These are phyloP conservation scores for Claviceps lovelessii DNA, from an alignment of 2,329 filamentous ascomycete genomes.

Conservation along the genomic window DNA sequence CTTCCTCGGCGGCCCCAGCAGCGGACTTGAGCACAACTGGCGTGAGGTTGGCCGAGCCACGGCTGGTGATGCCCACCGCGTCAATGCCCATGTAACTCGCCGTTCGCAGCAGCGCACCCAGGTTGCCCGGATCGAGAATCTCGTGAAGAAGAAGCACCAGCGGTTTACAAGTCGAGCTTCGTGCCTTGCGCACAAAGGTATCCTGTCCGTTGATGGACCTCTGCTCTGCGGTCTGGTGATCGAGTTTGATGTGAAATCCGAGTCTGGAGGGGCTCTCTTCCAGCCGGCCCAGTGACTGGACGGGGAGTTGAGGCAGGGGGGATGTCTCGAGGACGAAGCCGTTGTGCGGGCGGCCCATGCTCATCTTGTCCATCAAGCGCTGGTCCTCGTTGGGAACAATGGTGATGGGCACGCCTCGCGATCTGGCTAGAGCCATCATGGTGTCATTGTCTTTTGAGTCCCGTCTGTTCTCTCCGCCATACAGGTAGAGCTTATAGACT, in stretches of 20 bases:
- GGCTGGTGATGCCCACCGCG: constrained; percentile 62
- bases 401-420: constrained; percentile 38
- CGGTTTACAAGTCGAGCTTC: constrained; percentile 36
- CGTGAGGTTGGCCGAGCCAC: constrained; percentile 59
- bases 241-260: constrained; percentile 46
- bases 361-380: constrained; percentile 69
- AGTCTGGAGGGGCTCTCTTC: constrained; percentile 27
- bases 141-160: constrained; percentile 62
- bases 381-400: constrained; percentile 47
- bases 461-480: constrained; percentile 41
- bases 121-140: constrained; percentile 74
- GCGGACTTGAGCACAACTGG: constrained; percentile 75
- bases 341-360: constrained; percentile 72
- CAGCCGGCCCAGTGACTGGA: constrained; percentile 41
- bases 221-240: constrained; percentile 61
- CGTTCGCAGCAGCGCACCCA: constrained; percentile 78
- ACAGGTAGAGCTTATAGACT: constrained; percentile 74
- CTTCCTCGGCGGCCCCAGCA: constrained; percentile 69
- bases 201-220: constrained; percentile 54
- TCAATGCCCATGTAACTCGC: constrained; percentile 85
- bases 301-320: constrained; percentile 58
- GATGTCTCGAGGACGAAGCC: constrained; percentile 79
- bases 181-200: constrained; percentile 27
- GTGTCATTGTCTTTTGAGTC: constrained; percentile 30
- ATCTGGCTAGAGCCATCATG: constrained; percentile 32